Base-by-base conservation (phyloP, 1,284 basidiomycete species). In the Malassezia sympodialis region DNA sequence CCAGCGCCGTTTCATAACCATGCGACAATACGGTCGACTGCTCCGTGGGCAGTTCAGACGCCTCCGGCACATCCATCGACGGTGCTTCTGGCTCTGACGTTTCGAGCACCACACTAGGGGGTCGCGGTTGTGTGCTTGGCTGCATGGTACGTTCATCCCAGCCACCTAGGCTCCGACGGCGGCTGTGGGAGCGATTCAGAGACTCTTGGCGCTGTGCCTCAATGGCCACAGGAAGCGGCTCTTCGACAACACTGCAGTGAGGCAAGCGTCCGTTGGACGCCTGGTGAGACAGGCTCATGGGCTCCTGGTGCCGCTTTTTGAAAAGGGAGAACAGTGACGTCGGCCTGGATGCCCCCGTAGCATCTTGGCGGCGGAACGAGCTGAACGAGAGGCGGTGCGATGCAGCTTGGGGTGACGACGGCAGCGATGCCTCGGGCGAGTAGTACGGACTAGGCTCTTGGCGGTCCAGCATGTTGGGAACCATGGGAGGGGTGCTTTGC, bases 401-500 rank as follows among this genome's bases (percentile, higher is more conserved):
- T 12, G 32, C n/a, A 1, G 46, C 8, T 26, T n/a, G 21, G 6
- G 46, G 46, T 21, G 35, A 19, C 21, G 32, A 21, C 8, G 19
- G 24, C 14, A 32, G n/a, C 23, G 46, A 39, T 11, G 23, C 8
- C 7, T 11, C 34, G 8, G 46, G 46, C 19, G 45, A 31, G 17
- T 55, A 55, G 43, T 55, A 55, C 10, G 53, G 23, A 21, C 47
- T 49, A 8, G 53, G 46, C 23, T 28, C 52, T 23, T 49, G 12
- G n/a, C 46, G 46, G n/a, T 49, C 34, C 23, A 49, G 31, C 32
- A 28, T 31, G 5, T 37, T 35, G 1, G 44, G 44, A 14, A 46
- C 44, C 24, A 37, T 49, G 8, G 46, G 46, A 2, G 46, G 46
- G 15, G 37, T 14, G 5, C 37, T n/a, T n/a, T 34, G 32, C n/a